These are phyloP conservation scores for Solanum acaule DNA, from an alignment of 257 asterid genomes.

Conservation along the genomic window DNA sequence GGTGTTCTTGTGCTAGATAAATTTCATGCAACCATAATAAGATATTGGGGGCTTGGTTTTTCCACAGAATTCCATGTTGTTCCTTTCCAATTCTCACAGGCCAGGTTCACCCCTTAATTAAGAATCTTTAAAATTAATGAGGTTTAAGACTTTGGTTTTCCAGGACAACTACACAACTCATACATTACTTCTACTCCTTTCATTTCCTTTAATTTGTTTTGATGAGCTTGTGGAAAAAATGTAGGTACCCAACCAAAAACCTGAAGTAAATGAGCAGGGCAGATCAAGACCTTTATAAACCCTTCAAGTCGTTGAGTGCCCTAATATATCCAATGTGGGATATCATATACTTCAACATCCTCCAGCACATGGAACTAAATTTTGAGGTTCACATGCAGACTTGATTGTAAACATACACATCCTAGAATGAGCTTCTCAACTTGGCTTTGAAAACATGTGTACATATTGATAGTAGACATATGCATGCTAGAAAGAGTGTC, in stretches of 20 bases:
- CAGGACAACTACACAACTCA: not conserved
- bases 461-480: not conserved
- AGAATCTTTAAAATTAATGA: not conserved
- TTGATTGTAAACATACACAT: not conserved
- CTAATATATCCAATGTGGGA: not conserved
- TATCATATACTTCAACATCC: not conserved
- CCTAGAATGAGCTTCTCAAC: not conserved
- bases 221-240: not conserved
- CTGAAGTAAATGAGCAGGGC: not conserved
- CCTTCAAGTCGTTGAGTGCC: not conserved
- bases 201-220: not conserved
- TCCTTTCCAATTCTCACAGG: not conserved
- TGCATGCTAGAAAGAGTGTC: not conserved
- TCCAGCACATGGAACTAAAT: not conserved
- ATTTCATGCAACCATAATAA: not conserved
- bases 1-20: not conserved
- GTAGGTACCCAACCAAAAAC: not conserved
- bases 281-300: not conserved
- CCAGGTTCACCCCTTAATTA: not conserved
- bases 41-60: not conserved
- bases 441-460: not conserved
- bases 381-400: not conserved
- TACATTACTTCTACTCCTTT: not conserved
- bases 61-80: not conserved
- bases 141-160: not conserved